phyloP scores from a whole-genome alignment of 2,329 filamentous ascomycete genomes.

The Ascochyta koolunga region DNA sequence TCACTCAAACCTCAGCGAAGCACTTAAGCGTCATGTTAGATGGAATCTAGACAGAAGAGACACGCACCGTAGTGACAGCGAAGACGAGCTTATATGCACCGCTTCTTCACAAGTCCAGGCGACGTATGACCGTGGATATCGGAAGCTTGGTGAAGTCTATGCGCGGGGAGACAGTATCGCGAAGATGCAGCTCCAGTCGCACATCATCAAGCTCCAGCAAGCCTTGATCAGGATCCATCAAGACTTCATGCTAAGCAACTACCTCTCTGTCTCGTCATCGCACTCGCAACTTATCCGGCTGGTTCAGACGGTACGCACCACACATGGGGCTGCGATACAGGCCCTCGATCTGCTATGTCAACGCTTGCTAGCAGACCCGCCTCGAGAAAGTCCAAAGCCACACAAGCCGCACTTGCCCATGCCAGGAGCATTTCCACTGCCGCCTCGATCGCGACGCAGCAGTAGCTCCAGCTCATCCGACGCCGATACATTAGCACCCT shows the following conservation, averaged over 20 bases:
- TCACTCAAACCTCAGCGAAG: conserved; percentile 20
- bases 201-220: conserved; percentile 42
- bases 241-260: conserved; percentile 32
- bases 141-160: conserved; percentile 37
- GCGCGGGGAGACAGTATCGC: conserved; percentile 41
- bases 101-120: conserved; percentile 31
- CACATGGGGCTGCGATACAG: conserved; percentile 36
- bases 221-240: conserved; percentile 38
- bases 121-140: conserved; percentile 40
- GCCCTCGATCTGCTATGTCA: conserved; percentile 38
- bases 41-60: conserved; percentile 21
- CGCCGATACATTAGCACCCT: conserved; percentile 1
- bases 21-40: conserved; percentile 14
- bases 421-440: conserved; percentile 26
- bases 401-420: conserved; percentile 16
- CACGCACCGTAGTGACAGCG: conserved; percentile 30
- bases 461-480: conserved; percentile 8
- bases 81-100: conserved; percentile 36
- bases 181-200: conserved; percentile 39
- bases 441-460: conserved; percentile 5
- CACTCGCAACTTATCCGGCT: conserved; percentile 38
- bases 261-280: conserved; percentile 28
- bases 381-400: conserved; percentile 11
- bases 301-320: conserved; percentile 33
- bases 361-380: conserved; percentile 27